Evolutionary conservation across 192 early-diverging fungal species (phyloP), one percentile per base, ranked within the genome.

Genomic region (Chytriomyces sp.): DNA sequence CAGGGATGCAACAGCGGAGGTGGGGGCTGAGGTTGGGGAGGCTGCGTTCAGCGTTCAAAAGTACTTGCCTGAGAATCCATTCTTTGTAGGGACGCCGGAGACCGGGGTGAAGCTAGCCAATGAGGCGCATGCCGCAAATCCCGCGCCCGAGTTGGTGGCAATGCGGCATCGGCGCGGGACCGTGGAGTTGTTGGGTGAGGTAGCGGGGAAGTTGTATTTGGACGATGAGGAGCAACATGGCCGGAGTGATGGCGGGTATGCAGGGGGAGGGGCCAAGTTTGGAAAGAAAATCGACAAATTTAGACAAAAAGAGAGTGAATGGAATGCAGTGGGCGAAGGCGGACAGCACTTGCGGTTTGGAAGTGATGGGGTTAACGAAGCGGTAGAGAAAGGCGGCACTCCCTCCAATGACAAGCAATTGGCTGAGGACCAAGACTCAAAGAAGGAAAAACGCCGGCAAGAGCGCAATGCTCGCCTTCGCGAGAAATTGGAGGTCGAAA

Each of bases 1-100:
- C 17, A 25, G 14, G 17, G 56, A 30, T 30, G 1, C 19, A 12
- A 2, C 33, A 19, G n/a, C 22, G 2, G 19, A 4, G 6, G 54
- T 34, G 7, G 52, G n/a, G n/a, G 26, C 12, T 14, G 12, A 6
- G 7, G 55, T 55, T 39, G 31, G 36, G 8, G 52, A 53, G 65
- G 33, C 52, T 40, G n/a, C n/a, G n/a, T n/a, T n/a, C n/a, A n/a
- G n/a, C 44, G 65, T 68, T 6, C 65, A 68, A 55, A 30, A 6
- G n/a, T 55, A 37, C 37, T 19, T 68, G 22, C 12, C 33, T 10
- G 12, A 10, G 7, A 55, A 28, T 7, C 65, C 65, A 12, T 55
- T 68, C 31, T 68, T 55, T 33, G 55, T 68, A 19, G 62, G 30
- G 28, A 14, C 44, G 14, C 25, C 17, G 10, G 33, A 55, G n/a